Evolutionary conservation across 148 eudicot genomes (phyloP).

Genomic region (Amaranthus hypochondriacus): DNA sequence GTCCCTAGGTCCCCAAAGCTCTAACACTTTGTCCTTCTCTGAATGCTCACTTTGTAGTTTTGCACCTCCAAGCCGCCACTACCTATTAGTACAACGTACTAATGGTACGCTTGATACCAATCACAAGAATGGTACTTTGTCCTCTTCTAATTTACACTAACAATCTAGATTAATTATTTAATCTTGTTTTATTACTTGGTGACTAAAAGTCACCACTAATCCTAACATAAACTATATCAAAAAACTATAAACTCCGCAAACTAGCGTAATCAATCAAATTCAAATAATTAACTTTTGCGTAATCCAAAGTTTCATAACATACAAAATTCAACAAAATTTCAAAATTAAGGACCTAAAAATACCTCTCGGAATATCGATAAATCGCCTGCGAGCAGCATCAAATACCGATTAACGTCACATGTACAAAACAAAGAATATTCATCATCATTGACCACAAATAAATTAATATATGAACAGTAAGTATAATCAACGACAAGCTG

Average conservation of each 20-base stretch:
- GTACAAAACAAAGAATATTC: neutral
- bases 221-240: neutral
- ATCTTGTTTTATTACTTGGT: neutral
- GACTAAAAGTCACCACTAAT: neutral
- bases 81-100: too few relatives aligned
- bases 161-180: neutral
- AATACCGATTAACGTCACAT: neutral
- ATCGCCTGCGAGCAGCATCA: conserved; percentile 37
- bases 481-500: neutral
- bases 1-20: too few relatives aligned
- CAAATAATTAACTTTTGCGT: neutral
- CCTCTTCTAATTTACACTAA: too few relatives aligned
- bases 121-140: too few relatives aligned
- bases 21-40: too few relatives aligned
- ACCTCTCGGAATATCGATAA: conserved; percentile 61
- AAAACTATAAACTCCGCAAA: neutral
- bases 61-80: too few relatives aligned
- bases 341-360: conserved; percentile 4
- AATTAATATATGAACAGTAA: neutral
- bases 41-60: too few relatives aligned
- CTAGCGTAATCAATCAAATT: neutral
- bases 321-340: neutral
- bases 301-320: neutral
- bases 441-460: neutral
- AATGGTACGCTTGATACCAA: too few relatives aligned